A percentile compares a stretch with the other conserved stretches of the same genome.
phyloP scores from a whole-genome alignment of 176 grass and related monocot species.

The Tuctoria greenei region DNA sequence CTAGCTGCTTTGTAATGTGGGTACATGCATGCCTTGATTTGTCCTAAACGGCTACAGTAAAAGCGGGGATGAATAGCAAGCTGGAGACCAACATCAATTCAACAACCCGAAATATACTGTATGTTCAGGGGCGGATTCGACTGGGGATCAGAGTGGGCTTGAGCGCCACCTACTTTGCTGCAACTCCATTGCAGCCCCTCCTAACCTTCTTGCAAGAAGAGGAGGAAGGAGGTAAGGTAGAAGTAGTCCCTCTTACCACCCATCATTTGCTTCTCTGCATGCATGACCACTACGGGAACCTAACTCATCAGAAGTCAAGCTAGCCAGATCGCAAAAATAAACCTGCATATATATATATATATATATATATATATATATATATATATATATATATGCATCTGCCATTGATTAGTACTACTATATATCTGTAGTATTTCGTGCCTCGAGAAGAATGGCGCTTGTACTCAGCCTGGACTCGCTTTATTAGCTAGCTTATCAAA shows the following conservation, averaged over 20 bases:
- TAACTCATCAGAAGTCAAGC: background rate
- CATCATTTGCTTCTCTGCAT: slow-evolving; percentile 28
- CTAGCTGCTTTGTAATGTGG: slow-evolving; percentile 14
- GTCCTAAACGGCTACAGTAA: slow-evolving; percentile 22
- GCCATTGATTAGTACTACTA: background rate
- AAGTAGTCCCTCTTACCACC: no score
- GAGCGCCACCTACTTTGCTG: no score
- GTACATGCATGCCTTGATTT: slow-evolving; percentile 30
- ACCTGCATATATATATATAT: background rate
- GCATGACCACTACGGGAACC: slow-evolving; percentile 10
- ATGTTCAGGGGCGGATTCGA: no score
- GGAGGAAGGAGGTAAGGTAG: no score
- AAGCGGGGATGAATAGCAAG: background rate
- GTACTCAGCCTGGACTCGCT: background rate
- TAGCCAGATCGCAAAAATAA: background rate
- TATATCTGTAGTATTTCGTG: background rate
- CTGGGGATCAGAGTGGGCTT: no score
- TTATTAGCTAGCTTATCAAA: background rate
- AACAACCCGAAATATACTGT: slow-evolving; percentile 36
- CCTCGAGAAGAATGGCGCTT: background rate
- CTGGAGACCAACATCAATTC: slow-evolving; percentile 2
- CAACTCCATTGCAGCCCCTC: no score
- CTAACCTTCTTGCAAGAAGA: no score
- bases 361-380: background rate
- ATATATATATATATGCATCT: background rate